These are phyloP conservation scores for Ambrosia trifida DNA, from an alignment of 129 eudicot genomes.

Conservation along the genomic window DNA sequence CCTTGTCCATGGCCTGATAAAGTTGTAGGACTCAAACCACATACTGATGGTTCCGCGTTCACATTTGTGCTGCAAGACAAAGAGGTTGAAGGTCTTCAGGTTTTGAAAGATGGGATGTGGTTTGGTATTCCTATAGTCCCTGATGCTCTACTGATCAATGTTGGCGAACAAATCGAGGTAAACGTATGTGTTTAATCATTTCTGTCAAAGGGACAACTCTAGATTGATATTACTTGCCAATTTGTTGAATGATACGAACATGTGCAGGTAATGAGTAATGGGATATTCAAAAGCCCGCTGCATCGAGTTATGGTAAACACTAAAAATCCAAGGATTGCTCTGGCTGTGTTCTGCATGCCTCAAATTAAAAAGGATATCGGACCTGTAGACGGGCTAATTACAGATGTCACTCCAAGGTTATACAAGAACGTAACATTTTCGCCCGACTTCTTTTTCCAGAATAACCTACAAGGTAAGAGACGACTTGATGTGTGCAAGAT, in stretches of 20 bases:
- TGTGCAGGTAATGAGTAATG: conserved; percentile 67
- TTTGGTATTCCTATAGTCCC: conserved; percentile 44
- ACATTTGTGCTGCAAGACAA: conserved; percentile 57
- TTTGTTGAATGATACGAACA: not conserved
- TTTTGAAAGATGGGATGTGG: conserved; percentile 54
- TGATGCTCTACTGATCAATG: conserved; percentile 48
- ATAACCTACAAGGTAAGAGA: too few relatives aligned
- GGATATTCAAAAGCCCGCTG: conserved; percentile 51
- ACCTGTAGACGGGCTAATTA: too few relatives aligned
- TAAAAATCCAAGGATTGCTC: too few relatives aligned
- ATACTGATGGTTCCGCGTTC: conserved; percentile 46
- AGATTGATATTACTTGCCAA: not conserved
- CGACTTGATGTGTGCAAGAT: too few relatives aligned
- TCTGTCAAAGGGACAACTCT: not conserved
- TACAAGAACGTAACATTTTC: too few relatives aligned
- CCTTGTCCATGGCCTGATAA: conserved; percentile 53
- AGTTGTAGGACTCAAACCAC: conserved; percentile 54
- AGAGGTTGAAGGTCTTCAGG: conserved; percentile 66
- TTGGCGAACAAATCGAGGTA: conserved; percentile 75
- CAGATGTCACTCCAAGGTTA: too few relatives aligned
- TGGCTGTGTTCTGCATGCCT: too few relatives aligned
- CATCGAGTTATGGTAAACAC: too few relatives aligned
- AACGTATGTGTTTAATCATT: not conserved
- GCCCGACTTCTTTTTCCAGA: too few relatives aligned
- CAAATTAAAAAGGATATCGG: too few relatives aligned